Conservation (phyloP, 805 yeast species). For the Sugiyamaella americana region DNA sequence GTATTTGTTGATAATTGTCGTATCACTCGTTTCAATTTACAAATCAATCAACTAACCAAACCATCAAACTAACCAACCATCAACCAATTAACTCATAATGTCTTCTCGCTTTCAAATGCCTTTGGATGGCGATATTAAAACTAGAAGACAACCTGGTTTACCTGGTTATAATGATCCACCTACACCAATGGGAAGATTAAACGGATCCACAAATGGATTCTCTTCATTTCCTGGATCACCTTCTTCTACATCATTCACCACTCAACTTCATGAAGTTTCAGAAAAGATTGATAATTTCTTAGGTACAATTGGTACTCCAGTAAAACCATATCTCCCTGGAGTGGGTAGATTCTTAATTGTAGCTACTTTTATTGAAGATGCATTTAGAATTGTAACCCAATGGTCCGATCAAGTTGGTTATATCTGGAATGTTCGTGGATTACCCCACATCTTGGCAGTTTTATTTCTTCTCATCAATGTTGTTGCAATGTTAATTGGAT, state of each 20-base stretch:
- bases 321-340: conserved; percentile 57
- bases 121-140: background rate
- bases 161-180: background rate
- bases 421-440: conserved; percentile 69
- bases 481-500: conserved; percentile 62
- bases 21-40: too few relatives aligned
- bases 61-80: too few relatives aligned
- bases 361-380: conserved; percentile 89
- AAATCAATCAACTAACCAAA: too few relatives aligned
- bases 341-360: conserved; percentile 87
- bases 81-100: too few relatives aligned
- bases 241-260: conserved; percentile 3
- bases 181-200: background rate
- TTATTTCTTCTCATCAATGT: conserved; percentile 61
- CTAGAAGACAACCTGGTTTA: background rate
- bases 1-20: too few relatives aligned
- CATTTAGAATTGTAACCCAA: conserved; percentile 74
- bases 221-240: conserved; percentile 1
- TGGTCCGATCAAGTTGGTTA: conserved; percentile 90
- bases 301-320: conserved; percentile 31
- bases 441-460: conserved; percentile 72
- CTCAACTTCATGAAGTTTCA: conserved; percentile 20
- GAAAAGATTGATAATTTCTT: conserved; percentile 28
- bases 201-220: background rate
- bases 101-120: background rate